Evolutionary conservation across 2,329 filamentous ascomycete species (phyloP), one percentile per base, ranked within the genome.

Genomic region (Arthrinium phaeospermum): DNA sequence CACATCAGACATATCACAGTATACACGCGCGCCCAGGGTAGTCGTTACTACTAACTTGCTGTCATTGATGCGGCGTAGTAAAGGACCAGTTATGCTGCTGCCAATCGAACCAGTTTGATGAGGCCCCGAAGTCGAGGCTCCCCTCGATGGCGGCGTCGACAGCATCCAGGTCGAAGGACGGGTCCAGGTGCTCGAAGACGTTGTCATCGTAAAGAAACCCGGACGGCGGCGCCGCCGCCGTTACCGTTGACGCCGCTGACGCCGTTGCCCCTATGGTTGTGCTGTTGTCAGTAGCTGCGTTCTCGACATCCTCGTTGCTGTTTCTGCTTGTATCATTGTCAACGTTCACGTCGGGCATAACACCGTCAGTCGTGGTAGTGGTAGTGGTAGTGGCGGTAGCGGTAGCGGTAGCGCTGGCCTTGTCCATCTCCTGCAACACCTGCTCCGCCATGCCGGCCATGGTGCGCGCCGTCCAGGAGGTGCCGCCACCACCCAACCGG

Each of bases 391-490:
- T 30, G 7, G 24, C 27, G 0, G 47, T 22, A 1, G 34, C 30
- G 3, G 30, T 80, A 0, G 87, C 86, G 61, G 57, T 37, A 41
- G 19, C 53, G 3, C 27, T 80, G 0, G 87, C 86, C 64, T 87
- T 85, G 75, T 88, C 87, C 85, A 91, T 88, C 75, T 90, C 88
- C 68, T 83, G 83, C 51, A 90, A 77, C 0, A 90, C 88, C 12
- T 87, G 82, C 72, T 89, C 87, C 1, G 89, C 88, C 24, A 91
- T 82, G 0, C 85, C 84, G 0, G 87, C 87, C 37, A 90, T 88
- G 2, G 90, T 85, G 22, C 84, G 84, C 1, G 88, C 85, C 76
- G 86, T 89, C 83, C 87, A 89, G 78, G 89, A 92, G n/a, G 86
- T 85, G 53, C 87, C 84, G n/a, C 86, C 85, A 71, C 90, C 85